Evolutionary conservation across 202 grass and related monocot species (phyloP), one percentile per base, ranked within the genome.

Genomic region (Eragrostis tef): DNA sequence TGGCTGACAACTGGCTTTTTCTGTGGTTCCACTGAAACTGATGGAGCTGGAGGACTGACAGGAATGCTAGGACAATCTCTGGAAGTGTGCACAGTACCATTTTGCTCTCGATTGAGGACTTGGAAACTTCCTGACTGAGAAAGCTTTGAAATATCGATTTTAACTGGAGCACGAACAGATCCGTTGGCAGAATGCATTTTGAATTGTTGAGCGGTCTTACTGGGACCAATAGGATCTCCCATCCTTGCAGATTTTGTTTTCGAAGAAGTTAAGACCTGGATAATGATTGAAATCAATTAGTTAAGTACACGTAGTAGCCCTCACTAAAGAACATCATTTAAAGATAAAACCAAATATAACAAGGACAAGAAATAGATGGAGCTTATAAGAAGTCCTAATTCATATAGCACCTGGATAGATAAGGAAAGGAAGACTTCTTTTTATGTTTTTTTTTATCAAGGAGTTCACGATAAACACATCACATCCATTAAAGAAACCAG

Each of bases 21-120:
- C 6, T 26, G 80, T 47, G 76, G 64, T 61, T 81, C 83, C 69
- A 65, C 46, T 79, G 77, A 77, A 74, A 52, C 72, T 70, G 75
- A 52, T 54, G 67, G 80, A 71, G 64, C 63, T 66, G 73, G 57
- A 71, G 72, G 58, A 70, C 78, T 84, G 39, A 78, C 41, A 71
- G 64, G 51, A 81, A 81, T 91, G 22, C 25, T 45, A 39, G 46
- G 44, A 75, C 45, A 86, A 7, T 90, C 83, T 88, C 90, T 93
- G 25, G 56, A 19, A 7, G 42, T 84, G 64, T 77, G 80, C 26
- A 73, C 53, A 63, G 65, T 21, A 63, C 86, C 73, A 20, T 88
- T 94, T 78, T 90, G 86, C 72, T 94, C 91, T 79, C 86, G 76
- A 50, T 66, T 87, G 77, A 94, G 91, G 49, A 94, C 78, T 86